Conservation (phyloP, 441 rosid species). For the Bruguiera hainesii region DNA sequence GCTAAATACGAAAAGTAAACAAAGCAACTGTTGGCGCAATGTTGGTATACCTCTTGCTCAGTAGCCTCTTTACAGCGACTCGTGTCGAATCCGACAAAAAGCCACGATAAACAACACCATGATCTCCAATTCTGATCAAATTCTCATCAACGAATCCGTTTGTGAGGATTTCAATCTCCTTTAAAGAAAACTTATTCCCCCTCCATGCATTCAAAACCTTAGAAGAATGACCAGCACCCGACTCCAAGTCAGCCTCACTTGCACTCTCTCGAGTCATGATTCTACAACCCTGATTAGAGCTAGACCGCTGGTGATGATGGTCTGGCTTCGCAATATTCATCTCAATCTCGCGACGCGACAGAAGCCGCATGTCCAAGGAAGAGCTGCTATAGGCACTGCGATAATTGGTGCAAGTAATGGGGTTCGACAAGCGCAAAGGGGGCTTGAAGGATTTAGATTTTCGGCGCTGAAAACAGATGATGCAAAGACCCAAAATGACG, state of each 20-base stretch:
- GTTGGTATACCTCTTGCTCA: slow-evolving; percentile 33
- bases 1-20: too few relatives aligned
- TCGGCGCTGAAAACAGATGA: slow-evolving; percentile 27
- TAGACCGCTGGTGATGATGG: slow-evolving; percentile 15
- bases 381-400: slow-evolving; percentile 16
- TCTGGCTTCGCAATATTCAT: slow-evolving; percentile 36
- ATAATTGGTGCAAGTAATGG: slow-evolving; percentile 17
- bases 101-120: slow-evolving; percentile 48
- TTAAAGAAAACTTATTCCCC: slow-evolving; percentile 32
- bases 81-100: slow-evolving; percentile 38
- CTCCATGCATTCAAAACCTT: slow-evolving; percentile 25
- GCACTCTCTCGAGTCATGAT: not conserved
- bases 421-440: slow-evolving; percentile 31
- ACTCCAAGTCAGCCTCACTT: slow-evolving; percentile 15
- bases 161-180: slow-evolving; percentile 46
- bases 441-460: slow-evolving; percentile 22
- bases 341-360: slow-evolving; percentile 32
- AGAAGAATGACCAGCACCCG: slow-evolving; percentile 6
- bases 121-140: slow-evolving; percentile 47
- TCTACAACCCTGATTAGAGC: slow-evolving; percentile 1
- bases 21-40: not conserved
- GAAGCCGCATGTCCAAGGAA: slow-evolving; percentile 34
- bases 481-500: slow-evolving; percentile 21
- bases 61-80: slow-evolving; percentile 53
- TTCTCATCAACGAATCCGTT: slow-evolving; percentile 45